Evolutionary conservation across 2,329 filamentous ascomycete species (phyloP).

Genomic region (Botrytis fabae): DNA sequence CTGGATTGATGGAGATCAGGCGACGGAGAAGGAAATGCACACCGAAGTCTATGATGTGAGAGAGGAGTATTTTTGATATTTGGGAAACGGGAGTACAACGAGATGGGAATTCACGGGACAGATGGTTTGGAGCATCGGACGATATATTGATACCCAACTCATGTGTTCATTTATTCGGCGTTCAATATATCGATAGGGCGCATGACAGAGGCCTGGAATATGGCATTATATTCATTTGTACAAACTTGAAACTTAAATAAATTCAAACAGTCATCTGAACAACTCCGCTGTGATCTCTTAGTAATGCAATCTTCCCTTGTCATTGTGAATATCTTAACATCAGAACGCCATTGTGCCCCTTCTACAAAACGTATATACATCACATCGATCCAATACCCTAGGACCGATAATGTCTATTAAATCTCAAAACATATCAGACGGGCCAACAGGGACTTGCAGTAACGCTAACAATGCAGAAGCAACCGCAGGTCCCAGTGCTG

Average conservation of each 20-base stretch:
- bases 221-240: not conserved
- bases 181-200: not conserved
- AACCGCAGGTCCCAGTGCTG: not conserved
- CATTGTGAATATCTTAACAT: not conserved
- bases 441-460: not conserved
- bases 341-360: not conserved
- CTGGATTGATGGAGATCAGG: not conserved
- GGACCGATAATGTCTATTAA: too few relatives aligned
- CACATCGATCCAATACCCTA: not conserved
- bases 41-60: not conserved
- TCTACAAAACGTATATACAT: not conserved
- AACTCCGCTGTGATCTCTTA: not conserved
- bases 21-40: not conserved
- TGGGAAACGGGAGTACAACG: not conserved
- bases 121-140: not conserved
- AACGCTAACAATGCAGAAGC: conserved; percentile 11
- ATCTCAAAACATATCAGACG: not conserved
- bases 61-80: not conserved
- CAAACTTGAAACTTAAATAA: not conserved
- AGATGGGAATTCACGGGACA: not conserved
- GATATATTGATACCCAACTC: conserved; percentile 22
- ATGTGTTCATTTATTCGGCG: conserved; percentile 18
- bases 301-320: not conserved
- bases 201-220: not conserved
- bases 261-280: not conserved